Conservation (phyloP, 176 grass and related monocot species). For the Carex scoparia region DNA sequence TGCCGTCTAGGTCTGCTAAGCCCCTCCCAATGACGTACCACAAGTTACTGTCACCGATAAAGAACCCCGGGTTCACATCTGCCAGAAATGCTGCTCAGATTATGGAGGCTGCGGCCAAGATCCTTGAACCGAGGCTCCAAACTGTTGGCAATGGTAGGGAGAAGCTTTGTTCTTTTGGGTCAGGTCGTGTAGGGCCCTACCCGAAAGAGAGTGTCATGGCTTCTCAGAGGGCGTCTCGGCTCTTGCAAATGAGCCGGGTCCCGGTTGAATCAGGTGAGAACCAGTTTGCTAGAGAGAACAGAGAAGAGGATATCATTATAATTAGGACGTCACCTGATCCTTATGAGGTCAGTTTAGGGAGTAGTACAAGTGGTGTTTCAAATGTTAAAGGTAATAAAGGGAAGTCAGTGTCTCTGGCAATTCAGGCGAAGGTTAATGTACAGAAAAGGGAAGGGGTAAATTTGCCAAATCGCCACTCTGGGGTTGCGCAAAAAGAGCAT, state of each 20-base stretch:
- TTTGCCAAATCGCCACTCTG: constrained; percentile 38
- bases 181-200: constrained; percentile 41
- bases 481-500: constrained; percentile 40
- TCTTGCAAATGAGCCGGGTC: constrained; percentile 40
- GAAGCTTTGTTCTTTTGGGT: constrained; percentile 54
- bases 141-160: constrained; percentile 37
- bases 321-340: constrained; percentile 47
- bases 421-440: constrained; percentile 81
- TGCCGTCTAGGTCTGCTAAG: constrained; percentile 52
- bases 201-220: constrained; percentile 29
- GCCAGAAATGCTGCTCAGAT: constrained; percentile 62
- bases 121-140: constrained; percentile 62
- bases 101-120: constrained; percentile 82
- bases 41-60: constrained; percentile 63
- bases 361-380: constrained; percentile 14
- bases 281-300: constrained; percentile 34
- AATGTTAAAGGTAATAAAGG: constrained; percentile 56
- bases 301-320: constrained; percentile 60
- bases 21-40: constrained; percentile 37
- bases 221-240: constrained; percentile 33
- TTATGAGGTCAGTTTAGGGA: constrained; percentile 42
- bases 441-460: constrained; percentile 65
- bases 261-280: constrained; percentile 33
- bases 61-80: constrained; percentile 62
- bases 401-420: constrained; percentile 59